phyloP scores from a whole-genome alignment of 345 rosid genomes.

The Euphorbia lathyris region DNA sequence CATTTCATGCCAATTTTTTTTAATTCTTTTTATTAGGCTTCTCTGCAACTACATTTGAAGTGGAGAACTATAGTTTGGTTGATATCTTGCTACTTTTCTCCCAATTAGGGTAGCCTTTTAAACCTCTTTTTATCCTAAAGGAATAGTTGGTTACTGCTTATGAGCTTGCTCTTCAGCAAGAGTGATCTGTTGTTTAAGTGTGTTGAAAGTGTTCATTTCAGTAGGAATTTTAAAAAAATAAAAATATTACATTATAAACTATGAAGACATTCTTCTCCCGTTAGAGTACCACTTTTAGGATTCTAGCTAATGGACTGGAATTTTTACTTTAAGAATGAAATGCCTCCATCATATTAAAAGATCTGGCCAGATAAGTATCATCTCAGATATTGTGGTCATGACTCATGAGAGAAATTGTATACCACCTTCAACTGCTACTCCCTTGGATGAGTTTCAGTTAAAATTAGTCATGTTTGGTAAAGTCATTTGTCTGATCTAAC shows the following conservation, averaged over 20 bases:
- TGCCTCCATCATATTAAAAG: not conserved
- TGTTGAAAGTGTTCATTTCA: not conserved
- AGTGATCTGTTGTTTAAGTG: not conserved
- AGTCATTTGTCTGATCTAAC: not conserved
- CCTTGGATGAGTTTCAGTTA: not conserved
- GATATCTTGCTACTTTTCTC: not conserved
- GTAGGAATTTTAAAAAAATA: not conserved
- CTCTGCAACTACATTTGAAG: not conserved
- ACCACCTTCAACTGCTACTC: slow-evolving; percentile 2
- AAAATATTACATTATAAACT: not conserved
- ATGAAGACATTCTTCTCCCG: not conserved
- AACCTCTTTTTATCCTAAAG: not conserved
- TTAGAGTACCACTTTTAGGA: not conserved
- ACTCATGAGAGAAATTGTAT: not conserved
- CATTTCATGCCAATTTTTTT: not conserved
- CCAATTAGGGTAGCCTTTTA: not conserved
- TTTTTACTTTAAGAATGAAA: not conserved
- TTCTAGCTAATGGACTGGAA: not conserved
- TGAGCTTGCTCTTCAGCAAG: not conserved
- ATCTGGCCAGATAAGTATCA: not conserved
- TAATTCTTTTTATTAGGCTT: not conserved
- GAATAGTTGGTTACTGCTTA: not conserved
- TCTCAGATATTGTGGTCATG: not conserved
- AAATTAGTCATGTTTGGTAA: not conserved
- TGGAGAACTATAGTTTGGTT: not conserved